These are phyloP conservation scores for Aegilops umbellulata DNA, from an alignment of 176 grass and related monocot genomes.

Conservation along the genomic window DNA sequence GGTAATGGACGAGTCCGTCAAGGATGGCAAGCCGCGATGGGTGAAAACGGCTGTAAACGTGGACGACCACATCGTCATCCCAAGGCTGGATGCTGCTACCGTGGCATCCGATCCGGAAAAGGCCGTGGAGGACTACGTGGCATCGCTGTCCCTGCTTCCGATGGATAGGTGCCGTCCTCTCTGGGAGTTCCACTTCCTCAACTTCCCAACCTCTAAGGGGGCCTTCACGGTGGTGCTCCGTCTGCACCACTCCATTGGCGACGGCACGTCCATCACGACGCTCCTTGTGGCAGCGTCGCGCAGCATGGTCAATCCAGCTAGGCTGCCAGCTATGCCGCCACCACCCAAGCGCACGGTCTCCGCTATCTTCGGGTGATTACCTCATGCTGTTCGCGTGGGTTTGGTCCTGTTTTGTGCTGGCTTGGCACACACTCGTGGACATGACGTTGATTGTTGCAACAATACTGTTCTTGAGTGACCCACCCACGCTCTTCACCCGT, in stretches of 20 bases:
- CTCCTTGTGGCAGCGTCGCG: constrained; percentile 59
- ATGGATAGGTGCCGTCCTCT: constrained; percentile 42
- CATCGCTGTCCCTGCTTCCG: constrained; percentile 26
- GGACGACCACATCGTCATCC: too few species aligned
- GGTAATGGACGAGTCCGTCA: too few species aligned
- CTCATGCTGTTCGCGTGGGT: not conserved
- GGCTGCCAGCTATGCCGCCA: not conserved
- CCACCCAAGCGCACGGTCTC: not conserved
- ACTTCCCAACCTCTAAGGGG: constrained; percentile 54
- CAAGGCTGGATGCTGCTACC: not conserved
- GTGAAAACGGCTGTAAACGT: too few species aligned
- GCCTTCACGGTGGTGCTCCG: not conserved
- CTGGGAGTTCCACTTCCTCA: constrained; percentile 65
- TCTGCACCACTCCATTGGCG: not conserved
- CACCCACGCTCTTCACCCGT: constrained; percentile 27
- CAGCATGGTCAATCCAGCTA: constrained; percentile 15
- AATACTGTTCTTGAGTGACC: constrained; percentile 31
- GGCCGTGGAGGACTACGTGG: not conserved
- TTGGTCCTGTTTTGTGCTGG: not conserved
- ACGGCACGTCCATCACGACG: not conserved
- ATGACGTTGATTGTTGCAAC: constrained; percentile 24
- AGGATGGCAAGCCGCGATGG: too few species aligned
- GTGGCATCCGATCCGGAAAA: not conserved
- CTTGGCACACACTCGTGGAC: constrained; percentile 51
- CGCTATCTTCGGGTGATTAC: not conserved